Evolutionary conservation across 2,329 filamentous ascomycete genomes (phyloP), one percentile per base, ranked within the genome.

Genomic region (Sclerotinia subarctica): DNA sequence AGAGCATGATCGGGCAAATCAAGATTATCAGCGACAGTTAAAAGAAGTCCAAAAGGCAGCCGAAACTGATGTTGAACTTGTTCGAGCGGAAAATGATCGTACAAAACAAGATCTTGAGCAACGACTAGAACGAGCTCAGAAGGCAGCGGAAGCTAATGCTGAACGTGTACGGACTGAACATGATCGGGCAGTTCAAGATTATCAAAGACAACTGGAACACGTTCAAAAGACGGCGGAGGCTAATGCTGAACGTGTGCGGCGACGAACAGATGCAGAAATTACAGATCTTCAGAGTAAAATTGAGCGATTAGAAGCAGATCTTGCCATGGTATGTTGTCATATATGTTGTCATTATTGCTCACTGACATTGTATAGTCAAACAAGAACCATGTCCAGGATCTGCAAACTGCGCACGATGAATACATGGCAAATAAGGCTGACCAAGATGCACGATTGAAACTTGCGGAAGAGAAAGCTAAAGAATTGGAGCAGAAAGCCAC

Each of bases 241-340:
- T 2, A 85, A 88, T 66, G 75, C 79, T 1, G 83, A 86, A 59
- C 81, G 84, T 47, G 75, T 80, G 3, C 80, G 81, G 65, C 80
- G 82, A 38, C 79, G 84, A 53, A 77, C 79, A 35, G 88, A 90
- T 54, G 86, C 85, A 1, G 88, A 91, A 73, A 81, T 85, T 64
- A 83, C 86, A n/a, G 87, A 89, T 70, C 78, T 91, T 17, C 84
- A 85, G 73, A 84, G 83, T 32, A 88, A 82, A 1, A 83, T 90
- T 38, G 85, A 84, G 66, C 82, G 84, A 56, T 79, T 93, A 21
- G 85, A 91, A 76, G 84, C 86, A 46, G 85, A 88, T 72, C 72
- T 89, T 17, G 82, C 86, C 77, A 89, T 88, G 81, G 86, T 85
- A 76, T 66, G 75, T 19, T 52, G 70, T 21, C 11, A 11, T 19